Evolutionary conservation across 176 grass and related monocot species (phyloP).

Genomic region (Dactylis glomerata): DNA sequence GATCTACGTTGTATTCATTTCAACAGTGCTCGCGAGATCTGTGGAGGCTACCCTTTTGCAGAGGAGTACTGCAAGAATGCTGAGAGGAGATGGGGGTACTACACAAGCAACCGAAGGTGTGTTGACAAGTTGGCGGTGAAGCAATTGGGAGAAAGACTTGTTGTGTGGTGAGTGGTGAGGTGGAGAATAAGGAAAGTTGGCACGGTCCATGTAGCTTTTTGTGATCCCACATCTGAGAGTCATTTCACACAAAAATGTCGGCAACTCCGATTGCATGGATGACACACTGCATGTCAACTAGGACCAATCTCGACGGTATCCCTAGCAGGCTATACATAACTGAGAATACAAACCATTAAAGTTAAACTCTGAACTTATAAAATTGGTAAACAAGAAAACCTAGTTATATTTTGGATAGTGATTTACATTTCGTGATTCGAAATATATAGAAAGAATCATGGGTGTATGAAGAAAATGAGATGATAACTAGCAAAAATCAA

Average conservation of each 20-base stretch:
- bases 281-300: not conserved
- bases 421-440: not conserved
- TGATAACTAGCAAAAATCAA: not conserved
- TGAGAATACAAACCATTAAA: not conserved
- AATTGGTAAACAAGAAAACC: not conserved
- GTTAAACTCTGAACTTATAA: too few species aligned
- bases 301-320: not conserved
- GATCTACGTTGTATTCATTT: not conserved
- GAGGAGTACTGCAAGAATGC: not conserved
- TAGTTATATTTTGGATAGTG: not conserved
- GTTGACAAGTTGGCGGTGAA: not conserved
- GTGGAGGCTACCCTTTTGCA: not conserved
- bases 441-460: not conserved
- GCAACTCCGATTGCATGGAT: not conserved
- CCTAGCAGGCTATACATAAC: not conserved
- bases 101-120: not conserved
- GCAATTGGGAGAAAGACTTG: not conserved
- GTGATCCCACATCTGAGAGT: not conserved
- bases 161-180: not conserved
- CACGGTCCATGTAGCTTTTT: not conserved
- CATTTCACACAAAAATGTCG: not conserved
- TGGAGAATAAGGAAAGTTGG: not conserved
- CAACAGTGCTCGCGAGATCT: not conserved
- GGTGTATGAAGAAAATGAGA: not conserved
- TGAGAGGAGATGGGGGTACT: not conserved